Evolutionary conservation across 805 yeast genomes (phyloP), one percentile per base, ranked within the genome.

Genomic region (Wickerhamomyces kurtzmanii): DNA sequence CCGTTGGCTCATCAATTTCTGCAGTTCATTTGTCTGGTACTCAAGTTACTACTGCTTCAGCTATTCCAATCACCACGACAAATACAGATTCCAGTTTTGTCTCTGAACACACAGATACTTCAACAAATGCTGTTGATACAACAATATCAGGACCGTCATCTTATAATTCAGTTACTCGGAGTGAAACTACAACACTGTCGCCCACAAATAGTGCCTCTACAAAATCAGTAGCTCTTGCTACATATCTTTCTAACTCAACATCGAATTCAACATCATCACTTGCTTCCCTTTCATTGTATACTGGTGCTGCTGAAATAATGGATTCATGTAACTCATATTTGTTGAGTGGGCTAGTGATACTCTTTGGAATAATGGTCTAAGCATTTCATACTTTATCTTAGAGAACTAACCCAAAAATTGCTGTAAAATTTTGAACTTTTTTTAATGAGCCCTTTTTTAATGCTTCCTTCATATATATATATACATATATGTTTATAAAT

Each of bases 11-110:
- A n/a, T n/a, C n/a, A n/a, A n/a, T n/a, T n/a, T n/a, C n/a, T n/a
- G n/a, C n/a, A n/a, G n/a, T n/a, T n/a, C n/a, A n/a, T n/a, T 20
- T 33, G 8, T 31, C 47, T 22, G 23, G 29, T 12, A 16, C 28
- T 13, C 11, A 13, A n/a, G 10, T 28, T 8, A 22, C 22, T 11
- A 38, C 38, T 21, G 30, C 28, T 19, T 26, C 24, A 17, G 28
- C 34, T 15, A 20, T 29, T 10, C 29, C 31, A 15, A 23, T 16
- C 23, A 25, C 20, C 12, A 15, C 16, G 25, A 26, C 17, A 16
- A 24, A n/a, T n/a, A n/a, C n/a, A n/a, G n/a, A n/a, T 9, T 11
- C 4, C 15, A 12, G 13, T 20, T 5, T 14, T 17, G 19, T 21
- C 15, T 16, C 25, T 20, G 7, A 15, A n/a, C n/a, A 26, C 16